Percentiles rank a stretch among this genome's conserved stretches.
Evolutionary conservation across 2,329 filamentous ascomycete genomes (phyloP).

Genomic region (Zasmidium angulare): DNA sequence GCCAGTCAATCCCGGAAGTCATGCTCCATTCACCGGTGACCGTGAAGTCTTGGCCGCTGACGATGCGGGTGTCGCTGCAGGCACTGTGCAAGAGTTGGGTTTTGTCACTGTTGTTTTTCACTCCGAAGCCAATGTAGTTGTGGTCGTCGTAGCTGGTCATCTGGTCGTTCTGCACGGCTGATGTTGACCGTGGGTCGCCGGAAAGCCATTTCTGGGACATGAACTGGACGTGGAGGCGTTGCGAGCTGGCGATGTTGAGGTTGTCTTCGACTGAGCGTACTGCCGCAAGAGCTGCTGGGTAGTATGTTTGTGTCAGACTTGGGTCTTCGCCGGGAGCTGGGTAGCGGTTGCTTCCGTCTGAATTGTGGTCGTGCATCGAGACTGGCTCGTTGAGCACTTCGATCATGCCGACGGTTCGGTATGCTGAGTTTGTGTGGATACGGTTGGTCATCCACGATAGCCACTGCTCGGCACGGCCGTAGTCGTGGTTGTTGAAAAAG

Average conservation of each 20-base stretch:
- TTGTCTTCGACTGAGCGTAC: constrained; percentile 8
- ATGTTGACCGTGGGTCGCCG: constrained; percentile 3
- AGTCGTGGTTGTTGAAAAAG: constrained; percentile 14
- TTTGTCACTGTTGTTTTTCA: background rate
- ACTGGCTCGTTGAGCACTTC: constrained; percentile 15
- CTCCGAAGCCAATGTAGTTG: constrained; percentile 13
- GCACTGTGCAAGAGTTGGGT: constrained; percentile 10
- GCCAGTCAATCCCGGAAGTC: constrained; percentile 6
- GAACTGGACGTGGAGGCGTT: constrained; percentile 13
- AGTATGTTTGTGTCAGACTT: constrained; percentile 5
- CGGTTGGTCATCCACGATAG: constrained; percentile 14
- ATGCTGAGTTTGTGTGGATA: constrained; percentile 11
- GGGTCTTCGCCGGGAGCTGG: constrained; percentile 9
- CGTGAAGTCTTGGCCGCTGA: constrained; percentile 7
- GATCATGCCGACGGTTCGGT: constrained; percentile 9
- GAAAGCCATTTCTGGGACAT: constrained; percentile 13
- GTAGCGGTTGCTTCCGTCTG: constrained; percentile 1
- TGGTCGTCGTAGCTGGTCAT: constrained; percentile 14
- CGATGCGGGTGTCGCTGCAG: constrained; percentile 8
- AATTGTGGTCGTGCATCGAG: constrained; percentile 3
- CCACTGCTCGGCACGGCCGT: constrained; percentile 10
- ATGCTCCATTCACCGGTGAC: constrained; percentile 13
- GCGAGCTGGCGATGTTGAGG: constrained; percentile 5
- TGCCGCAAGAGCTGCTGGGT: constrained; percentile 10
- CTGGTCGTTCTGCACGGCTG: constrained; percentile 8